Evolutionary conservation across 768 basidiomycete genomes (phyloP).

Genomic region (Boletus subcaerulescens): DNA sequence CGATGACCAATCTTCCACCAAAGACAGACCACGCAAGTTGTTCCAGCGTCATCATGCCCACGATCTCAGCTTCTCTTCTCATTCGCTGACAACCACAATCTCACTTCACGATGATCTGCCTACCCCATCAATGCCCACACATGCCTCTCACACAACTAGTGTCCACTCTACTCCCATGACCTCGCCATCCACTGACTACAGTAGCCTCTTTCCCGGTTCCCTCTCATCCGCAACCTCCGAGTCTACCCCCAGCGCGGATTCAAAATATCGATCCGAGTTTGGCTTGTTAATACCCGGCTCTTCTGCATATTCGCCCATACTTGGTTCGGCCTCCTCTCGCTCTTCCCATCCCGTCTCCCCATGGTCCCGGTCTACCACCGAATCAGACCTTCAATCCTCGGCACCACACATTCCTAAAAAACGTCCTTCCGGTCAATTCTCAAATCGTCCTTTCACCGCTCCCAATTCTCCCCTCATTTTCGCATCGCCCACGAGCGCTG

Average conservation of each 20-base stretch:
- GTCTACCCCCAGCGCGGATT: conserved; percentile 11
- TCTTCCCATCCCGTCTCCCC: conserved; percentile 15
- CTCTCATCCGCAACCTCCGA: conserved; percentile 28
- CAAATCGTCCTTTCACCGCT: conserved; percentile 19
- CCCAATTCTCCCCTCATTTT: conserved; percentile 5
- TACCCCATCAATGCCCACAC: neutral
- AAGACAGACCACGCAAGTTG: conserved; percentile 9
- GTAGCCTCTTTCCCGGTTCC: conserved; percentile 18
- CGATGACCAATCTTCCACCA: conserved; percentile 13
- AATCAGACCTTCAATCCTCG: conserved; percentile 15
- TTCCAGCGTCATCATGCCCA: conserved; percentile 11
- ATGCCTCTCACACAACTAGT: conserved; percentile 10
- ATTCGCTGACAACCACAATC: conserved; percentile 12
- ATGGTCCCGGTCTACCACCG: conserved; percentile 16
- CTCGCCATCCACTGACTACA: conserved; percentile 22
- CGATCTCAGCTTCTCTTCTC: conserved; percentile 15
- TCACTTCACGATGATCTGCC: conserved; percentile 14
- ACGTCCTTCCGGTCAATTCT: conserved; percentile 10
- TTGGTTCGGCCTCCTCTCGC: conserved; percentile 12
- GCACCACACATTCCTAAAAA: neutral
- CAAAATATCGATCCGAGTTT: conserved; percentile 17
- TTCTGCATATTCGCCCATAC: conserved; percentile 10
- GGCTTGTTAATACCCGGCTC: conserved; percentile 6
- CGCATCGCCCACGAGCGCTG: neutral
- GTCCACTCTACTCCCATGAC: conserved; percentile 26